Base-by-base conservation (phyloP, 73 alveolate species). In the Blepharisma japonicum region DNA sequence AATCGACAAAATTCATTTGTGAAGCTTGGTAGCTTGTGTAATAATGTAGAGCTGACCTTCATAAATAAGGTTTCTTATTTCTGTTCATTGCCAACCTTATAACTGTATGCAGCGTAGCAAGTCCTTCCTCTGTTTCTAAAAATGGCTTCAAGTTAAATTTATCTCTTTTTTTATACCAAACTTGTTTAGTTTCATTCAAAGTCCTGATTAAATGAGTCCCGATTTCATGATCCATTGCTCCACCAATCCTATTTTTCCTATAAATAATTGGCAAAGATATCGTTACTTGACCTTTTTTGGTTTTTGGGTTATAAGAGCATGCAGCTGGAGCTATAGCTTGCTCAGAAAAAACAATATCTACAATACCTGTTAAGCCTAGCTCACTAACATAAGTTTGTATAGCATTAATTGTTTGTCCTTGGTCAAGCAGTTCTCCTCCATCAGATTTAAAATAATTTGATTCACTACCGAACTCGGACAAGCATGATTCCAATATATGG, bases 161-260 rank as follows among this genome's bases (percentile, higher is more conserved):
- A 71, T 88, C 78, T 72, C 96, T 78, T 61, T 82, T 86, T 68
- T 81, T 82, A 71, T 66, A 80, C 96, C 98, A 92, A 32, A 56
- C 80, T 68, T 92, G 76, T 55, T 83, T 49, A 47, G 80, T 80
- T 49, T 92, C 98, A 71, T 92, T 92, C 21, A 77, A 84, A 70
- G 86, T 77, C 53, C 98, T 45, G 45, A 92, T 71, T 79, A 92
- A 87, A 71, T 92, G 98, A 6, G 96, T 92, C 6, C 98, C 98
- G 1, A 92, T 89, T 66, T 92, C 98, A 81, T 92, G 98, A 77
- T 92, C 86, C 54, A 92, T 55, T 0, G 88, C 95, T 55, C 96
- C 96, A 55, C 61, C 49, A 2, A 92, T 92, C 50, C 94, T 80
- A 45, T 87, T 84, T 45, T 76, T 88, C 46, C 98, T 51, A 76